phyloP scores from a whole-genome alignment of 2,329 filamentous ascomycete genomes.

The Cercospora sesami region DNA sequence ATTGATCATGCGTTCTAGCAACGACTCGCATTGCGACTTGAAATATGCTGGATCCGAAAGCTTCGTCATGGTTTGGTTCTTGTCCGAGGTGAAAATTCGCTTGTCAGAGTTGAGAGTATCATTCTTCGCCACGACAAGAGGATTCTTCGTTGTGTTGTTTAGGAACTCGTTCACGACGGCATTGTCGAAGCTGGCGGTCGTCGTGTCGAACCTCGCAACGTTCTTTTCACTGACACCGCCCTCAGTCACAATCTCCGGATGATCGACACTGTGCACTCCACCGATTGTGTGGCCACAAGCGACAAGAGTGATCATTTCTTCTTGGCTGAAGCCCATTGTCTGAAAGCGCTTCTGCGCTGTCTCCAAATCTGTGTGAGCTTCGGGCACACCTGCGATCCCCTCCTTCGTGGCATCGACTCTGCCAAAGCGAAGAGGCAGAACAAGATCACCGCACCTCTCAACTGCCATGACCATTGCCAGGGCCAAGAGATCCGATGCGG shows the following conservation, averaged over 20 bases:
- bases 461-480: neutral
- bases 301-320: neutral
- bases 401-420: neutral
- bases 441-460: neutral
- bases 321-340: neutral
- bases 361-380: neutral
- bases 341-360: neutral
- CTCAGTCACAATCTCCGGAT: neutral
- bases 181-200: neutral
- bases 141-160: neutral
- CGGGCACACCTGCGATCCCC: neutral
- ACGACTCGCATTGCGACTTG: slow-evolving; percentile 1
- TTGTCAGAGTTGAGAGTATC: neutral
- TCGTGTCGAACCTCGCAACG: neutral
- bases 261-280: neutral
- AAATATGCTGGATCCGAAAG: neutral
- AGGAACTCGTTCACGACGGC: neutral
- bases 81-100: neutral
- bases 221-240: neutral
- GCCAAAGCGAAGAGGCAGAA: neutral
- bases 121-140: neutral
- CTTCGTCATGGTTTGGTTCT: neutral
- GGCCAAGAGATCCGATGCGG: neutral
- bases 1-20: neutral
- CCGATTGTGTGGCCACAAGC: neutral